These are phyloP conservation scores for Solanum sitiens DNA, from an alignment of 257 asterid species.

Conservation along the genomic window DNA sequence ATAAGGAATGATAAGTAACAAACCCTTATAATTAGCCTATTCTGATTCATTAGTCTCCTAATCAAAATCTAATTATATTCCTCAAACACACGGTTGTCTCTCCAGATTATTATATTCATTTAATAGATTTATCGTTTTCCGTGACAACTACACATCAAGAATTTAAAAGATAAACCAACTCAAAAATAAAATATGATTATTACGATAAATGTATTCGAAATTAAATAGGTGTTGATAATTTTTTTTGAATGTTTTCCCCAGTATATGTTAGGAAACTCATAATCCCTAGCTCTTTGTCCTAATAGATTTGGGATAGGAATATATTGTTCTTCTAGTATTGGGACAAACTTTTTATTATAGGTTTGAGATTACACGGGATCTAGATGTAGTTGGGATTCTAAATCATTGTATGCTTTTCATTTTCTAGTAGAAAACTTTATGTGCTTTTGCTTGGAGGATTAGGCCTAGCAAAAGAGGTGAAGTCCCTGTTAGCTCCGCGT, in stretches of 20 bases:
- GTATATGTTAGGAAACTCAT: too few species aligned
- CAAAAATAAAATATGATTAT: neutral
- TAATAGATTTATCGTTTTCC: neutral
- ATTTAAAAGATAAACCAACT: too few species aligned
- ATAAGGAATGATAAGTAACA: neutral
- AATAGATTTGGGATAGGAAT: neutral
- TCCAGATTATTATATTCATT: neutral
- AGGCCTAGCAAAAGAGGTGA: neutral
- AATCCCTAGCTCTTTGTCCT: neutral
- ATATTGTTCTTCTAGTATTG: neutral
- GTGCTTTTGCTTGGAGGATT: neutral
- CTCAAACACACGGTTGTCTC: neutral
- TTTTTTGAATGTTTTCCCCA: too few species aligned
- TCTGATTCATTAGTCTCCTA: neutral
- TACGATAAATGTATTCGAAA: neutral
- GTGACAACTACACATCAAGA: too few species aligned
- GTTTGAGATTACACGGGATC: neutral
- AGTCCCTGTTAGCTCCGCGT: neutral
- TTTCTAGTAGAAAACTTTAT: too few species aligned
- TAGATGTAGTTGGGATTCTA: neutral
- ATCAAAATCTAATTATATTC: neutral
- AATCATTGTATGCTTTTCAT: neutral
- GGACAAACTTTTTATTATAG: neutral
- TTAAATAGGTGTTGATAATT: neutral
- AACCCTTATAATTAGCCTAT: neutral